phyloP scores from a whole-genome alignment of 2,329 filamentous ascomycete species.

The Orbilia javanica region DNA sequence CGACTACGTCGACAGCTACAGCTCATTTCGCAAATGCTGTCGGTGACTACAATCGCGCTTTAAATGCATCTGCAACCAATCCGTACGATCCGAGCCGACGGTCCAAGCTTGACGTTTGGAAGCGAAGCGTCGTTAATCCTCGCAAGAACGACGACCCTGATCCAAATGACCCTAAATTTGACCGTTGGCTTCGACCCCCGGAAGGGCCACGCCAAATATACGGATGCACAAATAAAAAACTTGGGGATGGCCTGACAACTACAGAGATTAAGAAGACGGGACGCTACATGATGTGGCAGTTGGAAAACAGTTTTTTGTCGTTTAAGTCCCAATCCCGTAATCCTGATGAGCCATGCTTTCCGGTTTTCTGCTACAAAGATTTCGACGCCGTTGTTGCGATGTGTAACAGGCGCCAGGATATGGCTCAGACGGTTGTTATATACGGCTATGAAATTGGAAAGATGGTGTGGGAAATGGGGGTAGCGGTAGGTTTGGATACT shows the following conservation, averaged over 20 bases:
- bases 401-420: slow-evolving; percentile 22
- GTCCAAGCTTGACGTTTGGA: not conserved
- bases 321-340: slow-evolving; percentile 18
- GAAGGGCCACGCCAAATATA: slow-evolving; percentile 13
- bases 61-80: not conserved
- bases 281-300: slow-evolving; percentile 45
- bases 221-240: not conserved
- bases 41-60: slow-evolving; percentile 12
- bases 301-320: slow-evolving; percentile 8
- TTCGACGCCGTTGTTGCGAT: slow-evolving; percentile 11
- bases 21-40: not conserved
- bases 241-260: not conserved
- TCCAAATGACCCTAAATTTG: not conserved
- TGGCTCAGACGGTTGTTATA: slow-evolving; percentile 11
- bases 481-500: slow-evolving; percentile 4
- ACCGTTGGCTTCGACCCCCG: slow-evolving; percentile 18
- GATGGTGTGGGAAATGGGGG: slow-evolving; percentile 36
- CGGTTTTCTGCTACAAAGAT: slow-evolving; percentile 41
- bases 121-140: not conserved
- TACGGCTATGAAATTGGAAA: slow-evolving; percentile 16
- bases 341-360: slow-evolving; percentile 15
- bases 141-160: not conserved
- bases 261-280: slow-evolving; percentile 7
- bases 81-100: not conserved
- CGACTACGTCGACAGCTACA: not conserved